Evolutionary conservation across 768 basidiomycete species (phyloP).

Genomic region (Tephrocybe sp.): DNA sequence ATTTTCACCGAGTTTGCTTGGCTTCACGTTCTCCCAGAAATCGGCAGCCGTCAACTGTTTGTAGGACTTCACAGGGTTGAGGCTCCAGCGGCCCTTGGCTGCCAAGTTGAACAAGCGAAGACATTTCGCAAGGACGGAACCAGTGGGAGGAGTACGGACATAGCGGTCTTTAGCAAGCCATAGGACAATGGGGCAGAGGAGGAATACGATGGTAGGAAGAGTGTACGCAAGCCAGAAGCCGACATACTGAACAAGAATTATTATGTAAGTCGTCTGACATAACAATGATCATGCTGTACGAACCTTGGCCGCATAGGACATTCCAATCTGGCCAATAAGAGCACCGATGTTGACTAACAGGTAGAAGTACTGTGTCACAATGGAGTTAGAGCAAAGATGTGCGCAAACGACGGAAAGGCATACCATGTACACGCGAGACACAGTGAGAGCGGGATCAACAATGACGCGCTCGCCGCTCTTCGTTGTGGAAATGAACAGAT

Average conservation of each 20-base stretch:
- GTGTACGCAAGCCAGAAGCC: constrained; percentile 63
- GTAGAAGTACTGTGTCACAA: constrained; percentile 50
- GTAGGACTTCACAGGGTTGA: constrained; percentile 49
- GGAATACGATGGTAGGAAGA: constrained; percentile 57
- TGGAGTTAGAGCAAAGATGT: neutral
- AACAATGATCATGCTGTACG: neutral
- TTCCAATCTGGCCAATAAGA: constrained; percentile 60
- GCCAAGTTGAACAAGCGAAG: constrained; percentile 45
- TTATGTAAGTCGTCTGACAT: too few species aligned
- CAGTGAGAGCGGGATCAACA: constrained; percentile 44
- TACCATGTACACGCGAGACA: constrained; percentile 72
- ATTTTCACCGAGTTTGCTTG: constrained; percentile 45
- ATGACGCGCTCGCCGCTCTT: constrained; percentile 65
- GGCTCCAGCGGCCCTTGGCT: constrained; percentile 46
- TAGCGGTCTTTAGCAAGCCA: constrained; percentile 52
- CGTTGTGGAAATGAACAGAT: constrained; percentile 46
- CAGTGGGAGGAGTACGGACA: constrained; percentile 51
- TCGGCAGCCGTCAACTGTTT: constrained; percentile 48
- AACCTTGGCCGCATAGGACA: constrained; percentile 66
- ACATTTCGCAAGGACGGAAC: constrained; percentile 53
- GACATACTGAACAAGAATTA: constrained; percentile 40
- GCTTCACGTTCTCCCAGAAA: constrained; percentile 74
- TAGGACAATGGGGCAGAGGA: constrained; percentile 61
- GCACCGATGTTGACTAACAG: constrained; percentile 73
- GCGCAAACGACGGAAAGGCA: constrained; percentile 10